Evolutionary conservation across 2,329 filamentous ascomycete genomes (phyloP), one percentile per base, ranked within the genome.

Genomic region (Talaromyces sp.): DNA sequence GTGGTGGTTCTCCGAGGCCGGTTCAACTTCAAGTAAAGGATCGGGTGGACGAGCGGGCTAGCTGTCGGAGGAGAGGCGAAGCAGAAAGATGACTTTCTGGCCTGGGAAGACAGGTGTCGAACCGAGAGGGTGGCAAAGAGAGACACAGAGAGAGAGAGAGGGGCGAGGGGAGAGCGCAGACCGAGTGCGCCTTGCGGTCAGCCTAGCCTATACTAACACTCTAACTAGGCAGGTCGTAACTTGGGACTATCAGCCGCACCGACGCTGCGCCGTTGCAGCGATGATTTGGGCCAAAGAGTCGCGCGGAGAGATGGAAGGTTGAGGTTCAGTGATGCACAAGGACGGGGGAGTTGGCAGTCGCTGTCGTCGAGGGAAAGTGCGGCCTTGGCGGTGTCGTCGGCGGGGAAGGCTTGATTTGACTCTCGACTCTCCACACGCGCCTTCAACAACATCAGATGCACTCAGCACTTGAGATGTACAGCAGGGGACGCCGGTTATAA

Each of bases 101-200:
- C 39, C 39, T 17, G n/a, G 39, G n/a, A n/a, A 44, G 39, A 44
- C 32, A 25, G 54, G 32, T 39, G 54, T 28, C 51, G 39, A 44
- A 44, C 15, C 15, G 39, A n/a, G 6, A n/a, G 39, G n/a, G 15
- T 9, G 4, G 42, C 2, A 47, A 19, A 19, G 42, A 47, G 44
- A 47, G 44, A 47, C 15, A 25, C 9, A 25, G 5, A 25, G 10
- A 47, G 8, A 57, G 42, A 39, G 44, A 47, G 44, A 32, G 17
- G 39, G 22, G 42, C 28, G 13, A 47, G n/a, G 25, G 39, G 30
- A 19, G 25, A 19, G 53, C 39, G n/a, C 17, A 33, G 30, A 54
- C 33, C 55, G 42, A 64, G 42, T 58, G 59, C 28, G 58, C 63
- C 63, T 63, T 63, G 63, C 63, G 44, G 56, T 63, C 62, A 63